phyloP scores from a whole-genome alignment of 306 rosid genomes.

The Myrica gale region DNA sequence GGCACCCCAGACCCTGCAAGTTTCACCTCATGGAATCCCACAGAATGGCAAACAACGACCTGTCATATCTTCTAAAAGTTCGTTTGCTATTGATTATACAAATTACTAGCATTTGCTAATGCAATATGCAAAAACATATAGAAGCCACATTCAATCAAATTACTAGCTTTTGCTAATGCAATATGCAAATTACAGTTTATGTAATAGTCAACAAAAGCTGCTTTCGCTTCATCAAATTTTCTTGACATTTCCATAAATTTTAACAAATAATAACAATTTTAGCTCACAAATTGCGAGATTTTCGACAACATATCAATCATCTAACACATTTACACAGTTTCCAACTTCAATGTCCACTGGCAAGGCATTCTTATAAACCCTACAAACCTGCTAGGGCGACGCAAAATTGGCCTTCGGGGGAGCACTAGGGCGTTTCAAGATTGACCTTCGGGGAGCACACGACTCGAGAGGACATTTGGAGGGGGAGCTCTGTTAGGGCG shows the following conservation, averaged over 20 bases:
- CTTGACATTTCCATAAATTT: background rate
- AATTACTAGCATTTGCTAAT: background rate
- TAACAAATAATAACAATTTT: background rate
- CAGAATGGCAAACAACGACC: conserved; percentile 33
- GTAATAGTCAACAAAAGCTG: background rate
- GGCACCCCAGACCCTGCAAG: no score
- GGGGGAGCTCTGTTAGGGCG: no score
- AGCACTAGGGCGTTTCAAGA: no score
- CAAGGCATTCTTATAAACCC: no score
- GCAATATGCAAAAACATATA: no score
- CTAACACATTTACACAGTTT: background rate
- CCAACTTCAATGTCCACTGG: background rate
- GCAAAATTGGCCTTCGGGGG: no score
- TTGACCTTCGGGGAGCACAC: no score
- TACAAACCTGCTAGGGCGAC: no score
- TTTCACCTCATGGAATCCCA: conserved; percentile 22
- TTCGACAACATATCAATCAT: background rate
- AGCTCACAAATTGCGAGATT: background rate
- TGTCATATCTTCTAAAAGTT: conserved; percentile 20
- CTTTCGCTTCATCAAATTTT: background rate
- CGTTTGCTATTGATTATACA: conserved; percentile 21
- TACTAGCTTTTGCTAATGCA: background rate
- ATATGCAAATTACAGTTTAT: background rate
- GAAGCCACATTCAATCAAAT: no score
- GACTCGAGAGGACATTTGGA: no score